Base-by-base conservation (phyloP, 2,329 filamentous ascomycete genomes). In the Lomentospora prolificans region DNA sequence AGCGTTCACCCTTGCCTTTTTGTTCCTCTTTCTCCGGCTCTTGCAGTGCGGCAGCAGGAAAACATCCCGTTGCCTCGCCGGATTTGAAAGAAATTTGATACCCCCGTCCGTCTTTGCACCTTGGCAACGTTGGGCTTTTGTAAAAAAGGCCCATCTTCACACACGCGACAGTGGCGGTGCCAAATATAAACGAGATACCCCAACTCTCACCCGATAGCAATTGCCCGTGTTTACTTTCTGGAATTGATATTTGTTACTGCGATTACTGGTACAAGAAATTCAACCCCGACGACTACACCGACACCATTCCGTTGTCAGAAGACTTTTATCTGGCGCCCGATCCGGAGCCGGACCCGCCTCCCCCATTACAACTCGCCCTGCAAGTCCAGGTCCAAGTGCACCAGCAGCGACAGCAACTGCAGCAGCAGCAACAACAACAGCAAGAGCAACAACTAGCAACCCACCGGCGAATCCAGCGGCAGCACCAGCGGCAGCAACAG, bases 141-240 rank as follows among this genome's bases (percentile, higher is more conserved):
- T 17, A 25, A 24, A n/a, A 53, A 53, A 41, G 51, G 19, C 51
- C 50, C 28, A 14, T 27, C 39, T 12, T 22, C 25, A 24, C 25
- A 24, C 19, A 27, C 41, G 51, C 24, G 17, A 53, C 51, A 22
- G 51, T 53, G 51, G 51, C 51, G 51, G 19, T 53, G 31, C 24
- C 51, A 53, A 53, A 27, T 3, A 53, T 3, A 19, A 25, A 53
- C 33, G 19, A 50, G 24, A 9, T 12, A 46, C 52, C 51, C 44
- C 57, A 58, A 41, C 51, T 33, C 44, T 51, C 36, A 46, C 25
- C 36, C 27, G 52, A 51, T 24, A 55, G 52, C 41, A 39, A 46
- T 39, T 50, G 53, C 25, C 50, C 39, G 28, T 50, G 46, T 46
- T 55, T 39, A 36, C 36, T 56, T 48, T 39, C 46, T 30, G 19